Evolutionary conservation across 2,329 filamentous ascomycete species (phyloP).

Genomic region (Phyllosticta ampelicida): DNA sequence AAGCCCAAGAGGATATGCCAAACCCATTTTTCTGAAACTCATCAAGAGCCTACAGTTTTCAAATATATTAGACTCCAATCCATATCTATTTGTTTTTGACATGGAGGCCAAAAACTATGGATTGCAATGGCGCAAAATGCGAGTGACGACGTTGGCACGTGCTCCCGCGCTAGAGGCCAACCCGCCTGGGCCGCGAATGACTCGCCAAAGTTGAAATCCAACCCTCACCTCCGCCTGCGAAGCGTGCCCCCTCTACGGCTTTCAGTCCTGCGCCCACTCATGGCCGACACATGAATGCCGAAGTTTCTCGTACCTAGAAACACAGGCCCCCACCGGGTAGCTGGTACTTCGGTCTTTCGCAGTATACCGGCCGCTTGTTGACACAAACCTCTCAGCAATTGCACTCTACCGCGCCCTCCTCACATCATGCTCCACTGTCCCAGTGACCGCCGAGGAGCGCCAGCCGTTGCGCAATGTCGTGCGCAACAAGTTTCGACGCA

Average conservation of each 20-base stretch:
- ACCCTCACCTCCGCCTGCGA: not conserved
- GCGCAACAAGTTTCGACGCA: conserved; percentile 51
- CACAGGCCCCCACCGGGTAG: conserved; percentile 41
- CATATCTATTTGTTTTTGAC: too few relatives aligned
- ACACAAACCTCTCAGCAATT: conserved; percentile 41
- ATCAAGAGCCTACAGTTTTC: too few relatives aligned
- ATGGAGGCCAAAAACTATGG: not conserved
- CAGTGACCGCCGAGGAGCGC: conserved; percentile 38
- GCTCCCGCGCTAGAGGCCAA: not conserved
- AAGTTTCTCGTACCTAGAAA: conserved; percentile 34
- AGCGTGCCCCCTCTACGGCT: not conserved
- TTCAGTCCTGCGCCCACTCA: not conserved
- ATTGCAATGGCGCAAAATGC: not conserved
- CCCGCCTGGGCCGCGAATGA: not conserved
- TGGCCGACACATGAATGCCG: conserved; percentile 32
- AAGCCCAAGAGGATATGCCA: too few relatives aligned
- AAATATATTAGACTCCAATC: not conserved
- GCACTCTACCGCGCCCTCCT: conserved; percentile 64
- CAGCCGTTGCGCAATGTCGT: conserved; percentile 49
- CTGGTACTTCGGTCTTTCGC: conserved; percentile 27
- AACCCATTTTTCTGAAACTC: too few relatives aligned
- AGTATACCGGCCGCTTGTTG: not conserved
- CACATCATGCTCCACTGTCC: conserved; percentile 43
- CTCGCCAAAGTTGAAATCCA: conserved; percentile 2
- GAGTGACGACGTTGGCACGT: conserved; percentile 8